Evolutionary conservation across 1,284 basidiomycete genomes (phyloP), one percentile per base, ranked within the genome.

Genomic region (Peniophora sp.): DNA sequence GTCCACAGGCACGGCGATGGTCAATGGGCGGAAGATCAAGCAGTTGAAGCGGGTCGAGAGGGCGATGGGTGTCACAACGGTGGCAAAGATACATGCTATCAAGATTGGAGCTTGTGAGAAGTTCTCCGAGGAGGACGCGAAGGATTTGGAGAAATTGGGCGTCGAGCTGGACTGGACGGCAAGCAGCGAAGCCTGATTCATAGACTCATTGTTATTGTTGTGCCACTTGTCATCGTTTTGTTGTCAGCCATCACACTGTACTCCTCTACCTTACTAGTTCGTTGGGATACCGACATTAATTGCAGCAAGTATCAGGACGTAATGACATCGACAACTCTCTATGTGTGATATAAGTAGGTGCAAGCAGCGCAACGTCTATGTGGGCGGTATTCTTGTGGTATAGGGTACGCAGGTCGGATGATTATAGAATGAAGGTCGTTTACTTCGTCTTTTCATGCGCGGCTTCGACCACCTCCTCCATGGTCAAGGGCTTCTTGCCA

Each of bases 111-210:
- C 41, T 15, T 50, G 39, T 48, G 45, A 24, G 41, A 44, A 37
- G n/a, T 51, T 51, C 3, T 36, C 58, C 36, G 52, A 64, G 53
- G 64, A 65, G 39, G 66, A 73, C 43, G 69, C 68, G 2, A 39
- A 64, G 14, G 62, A 63, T 24, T 54, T 79, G 51, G 64, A 63
- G 50, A 62, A 64, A 51, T 59, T 64, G 57, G 68, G 66, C 27
- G 56, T 58, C 23, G 57, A 65, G 24, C 64, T 69, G 14, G 53
- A 44, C 35, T 24, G 47, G 51, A 1, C 23, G 43, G 43, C 43
- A 20, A 20, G 20, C 20, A 41, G n/a, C 39, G 39, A 32, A 6
- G 27, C 5, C 12, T 5, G 27, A 6, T 32, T 32, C 12, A 32
- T 32, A 32, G 27, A 32, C 12, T 32, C 27, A 6, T 32, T 12